phyloP scores from a whole-genome alignment of 805 yeast genomes.

The Candida tallmaniae region DNA sequence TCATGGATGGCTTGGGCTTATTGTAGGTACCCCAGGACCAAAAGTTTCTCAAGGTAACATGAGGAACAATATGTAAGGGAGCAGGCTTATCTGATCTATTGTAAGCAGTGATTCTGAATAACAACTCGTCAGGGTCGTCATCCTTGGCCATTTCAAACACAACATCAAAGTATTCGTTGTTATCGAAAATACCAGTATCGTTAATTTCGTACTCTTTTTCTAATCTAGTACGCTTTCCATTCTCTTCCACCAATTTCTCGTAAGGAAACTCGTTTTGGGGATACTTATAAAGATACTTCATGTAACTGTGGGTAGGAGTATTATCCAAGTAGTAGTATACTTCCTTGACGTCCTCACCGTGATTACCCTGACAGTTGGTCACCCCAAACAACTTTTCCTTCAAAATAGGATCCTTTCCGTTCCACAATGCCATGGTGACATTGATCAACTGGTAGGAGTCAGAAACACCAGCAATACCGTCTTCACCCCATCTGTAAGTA shows the following conservation, averaged over 20 bases:
- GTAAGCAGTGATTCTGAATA: conserved; percentile 82
- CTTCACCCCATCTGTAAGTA: conserved; percentile 93
- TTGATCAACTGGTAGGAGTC: conserved; percentile 79
- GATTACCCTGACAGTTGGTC: conserved; percentile 91
- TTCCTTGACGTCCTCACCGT: conserved; percentile 93
- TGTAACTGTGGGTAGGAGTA: conserved; percentile 89
- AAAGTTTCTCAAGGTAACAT: conserved; percentile 77
- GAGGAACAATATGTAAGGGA: conserved; percentile 86
- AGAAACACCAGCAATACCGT: conserved; percentile 85
- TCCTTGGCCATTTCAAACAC: conserved; percentile 88
- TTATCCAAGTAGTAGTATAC: conserved; percentile 81
- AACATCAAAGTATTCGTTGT: conserved; percentile 78
- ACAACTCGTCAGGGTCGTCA: conserved; percentile 73
- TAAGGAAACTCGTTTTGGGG: conserved; percentile 88
- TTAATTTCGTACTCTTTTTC: conserved; percentile 77
- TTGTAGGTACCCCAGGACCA: conserved; percentile 86
- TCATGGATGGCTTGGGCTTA: conserved; percentile 45
- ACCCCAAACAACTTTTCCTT: conserved; percentile 86
- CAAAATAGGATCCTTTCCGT: conserved; percentile 77
- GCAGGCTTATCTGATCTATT: conserved; percentile 80
- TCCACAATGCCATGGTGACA: conserved; percentile 85
- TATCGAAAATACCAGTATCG: conserved; percentile 75
- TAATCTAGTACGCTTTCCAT: conserved; percentile 56
- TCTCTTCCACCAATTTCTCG: conserved; percentile 63
- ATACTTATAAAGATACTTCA: conserved; percentile 87